A percentile compares a stretch with the other conserved stretches of the same genome.
Evolutionary conservation across 257 asterid species (phyloP).

Genomic region (Pogostemon cablin): DNA sequence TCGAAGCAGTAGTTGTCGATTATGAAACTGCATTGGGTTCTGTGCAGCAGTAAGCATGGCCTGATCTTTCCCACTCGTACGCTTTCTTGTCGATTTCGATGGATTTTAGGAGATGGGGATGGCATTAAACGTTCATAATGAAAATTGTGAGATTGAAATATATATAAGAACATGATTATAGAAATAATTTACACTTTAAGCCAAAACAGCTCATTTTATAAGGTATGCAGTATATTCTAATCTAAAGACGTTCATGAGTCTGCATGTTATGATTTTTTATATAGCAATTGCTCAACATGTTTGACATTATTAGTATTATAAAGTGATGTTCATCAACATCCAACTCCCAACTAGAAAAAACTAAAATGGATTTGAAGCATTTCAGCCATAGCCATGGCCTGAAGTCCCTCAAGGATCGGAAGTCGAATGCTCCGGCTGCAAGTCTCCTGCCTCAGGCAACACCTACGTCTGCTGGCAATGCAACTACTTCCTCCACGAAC

Average conservation of each 20-base stretch:
- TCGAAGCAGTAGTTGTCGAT: conserved; percentile 61
- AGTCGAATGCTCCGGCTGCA: conserved; percentile 35
- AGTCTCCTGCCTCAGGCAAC: conserved; percentile 26
- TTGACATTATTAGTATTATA: neutral
- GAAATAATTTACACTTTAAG: no score
- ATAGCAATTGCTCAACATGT: conserved; percentile 7
- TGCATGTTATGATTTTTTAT: neutral
- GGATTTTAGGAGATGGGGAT: conserved; percentile 43
- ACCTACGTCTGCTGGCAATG: conserved; percentile 35
- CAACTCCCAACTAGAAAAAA: neutral
- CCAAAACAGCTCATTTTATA: no score
- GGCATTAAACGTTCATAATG: conserved; percentile 28
- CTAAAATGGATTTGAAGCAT: conserved; percentile 56
- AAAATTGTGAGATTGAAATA: no score
- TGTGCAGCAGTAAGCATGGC: conserved; percentile 44
- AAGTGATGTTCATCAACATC: neutral
- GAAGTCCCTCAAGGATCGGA: conserved; percentile 41
- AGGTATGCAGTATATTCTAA: no score
- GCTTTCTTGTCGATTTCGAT: conserved; percentile 35
- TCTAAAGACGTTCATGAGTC: no score
- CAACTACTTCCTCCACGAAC: conserved; percentile 56
- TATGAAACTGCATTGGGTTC: conserved; percentile 55
- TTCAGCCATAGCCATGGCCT: conserved; percentile 61
- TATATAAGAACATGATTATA: no score
- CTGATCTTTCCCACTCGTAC: conserved; percentile 45